Evolutionary conservation across 1,284 basidiomycete genomes (phyloP), one percentile per base, ranked within the genome.

Genomic region (Earliella scabrosa): DNA sequence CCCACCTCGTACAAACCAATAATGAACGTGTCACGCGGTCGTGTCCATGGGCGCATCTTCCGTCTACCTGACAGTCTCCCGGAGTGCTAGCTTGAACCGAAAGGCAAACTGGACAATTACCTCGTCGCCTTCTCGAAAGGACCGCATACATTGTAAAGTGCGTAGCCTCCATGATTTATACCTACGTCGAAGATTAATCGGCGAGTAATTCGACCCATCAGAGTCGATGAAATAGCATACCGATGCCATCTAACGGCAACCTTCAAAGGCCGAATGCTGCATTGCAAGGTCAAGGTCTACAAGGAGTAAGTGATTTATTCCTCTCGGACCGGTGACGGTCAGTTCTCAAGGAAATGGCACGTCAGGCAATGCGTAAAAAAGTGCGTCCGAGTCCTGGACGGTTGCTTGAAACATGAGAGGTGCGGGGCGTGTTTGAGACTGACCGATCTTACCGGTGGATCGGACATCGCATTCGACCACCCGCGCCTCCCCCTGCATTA

Each of bases 51-150:
- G 49, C 1, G 13, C 24, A 8, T 32, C 24, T 2, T 50, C 32
- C 39, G 24, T 50, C 10, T 39, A 50, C 32, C 23, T 16, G 29
- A 23, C 5, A 41, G 41, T 39, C 6, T 16, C 3, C 49, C 49
- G 9, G 49, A 50, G 2, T 39, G 49, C 3, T 50, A 39, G 46
- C 26, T 47, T 13, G 20, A 18, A n/a, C n/a, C n/a, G 29, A 34
- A 9, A 10, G 29, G 7, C 18, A 16, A 43, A 7, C 49, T 50
- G 7, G 49, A 41, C 29, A 18, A 32, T 3, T 43, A 50, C 39
- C 40, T 50, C 5, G 49, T 50, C 18, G 3, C 39, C 3, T 50
- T 50, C 39, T 50, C 49, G 3, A 50, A 23, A 13, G 49, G 49
- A 5, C 38, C 49, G 4, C 38, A 39, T 3, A 10, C 14, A 5